A percentile compares a stretch with the other conserved stretches of the same genome.
Evolutionary conservation across 116 monocot species (phyloP).

Genomic region (Dioscorea cayenensis): DNA sequence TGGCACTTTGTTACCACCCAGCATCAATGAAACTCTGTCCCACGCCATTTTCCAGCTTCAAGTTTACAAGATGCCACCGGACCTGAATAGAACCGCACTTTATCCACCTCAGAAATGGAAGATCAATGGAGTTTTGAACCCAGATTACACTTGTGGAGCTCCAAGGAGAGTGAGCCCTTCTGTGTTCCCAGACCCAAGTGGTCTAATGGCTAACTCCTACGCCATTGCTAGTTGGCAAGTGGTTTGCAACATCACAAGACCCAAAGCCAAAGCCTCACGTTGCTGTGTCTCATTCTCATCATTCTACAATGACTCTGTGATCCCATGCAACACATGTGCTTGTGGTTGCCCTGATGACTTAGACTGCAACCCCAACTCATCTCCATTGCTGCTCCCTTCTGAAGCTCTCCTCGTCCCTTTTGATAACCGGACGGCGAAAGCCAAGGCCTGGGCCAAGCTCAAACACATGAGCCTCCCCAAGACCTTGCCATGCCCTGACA

Average conservation of each 20-base stretch:
- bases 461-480: conserved; percentile 49
- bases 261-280: conserved; percentile 28
- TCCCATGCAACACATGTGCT: conserved; percentile 89
- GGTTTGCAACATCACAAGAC: conserved; percentile 80
- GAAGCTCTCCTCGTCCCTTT: conserved; percentile 85
- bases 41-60: conserved; percentile 75
- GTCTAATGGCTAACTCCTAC: conserved; percentile 40
- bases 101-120: conserved; percentile 72
- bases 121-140: conserved; percentile 68
- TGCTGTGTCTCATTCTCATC: conserved; percentile 98
- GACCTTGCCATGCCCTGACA: conserved; percentile 56
- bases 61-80: conserved; percentile 87
- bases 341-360: conserved; percentile 62
- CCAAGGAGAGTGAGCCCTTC: conserved; percentile 67
- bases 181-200: conserved; percentile 79
- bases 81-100: conserved; percentile 71
- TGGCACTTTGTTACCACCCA: conserved; percentile 63
- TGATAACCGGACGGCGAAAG: conserved; percentile 75
- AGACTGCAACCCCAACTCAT: conserved; percentile 45
- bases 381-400: conserved; percentile 63
- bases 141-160: conserved; percentile 56
- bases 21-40: conserved; percentile 46
- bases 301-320: conserved; percentile 83
- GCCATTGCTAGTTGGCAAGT: conserved; percentile 90
- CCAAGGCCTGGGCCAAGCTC: conserved; percentile 79